Conservation (phyloP, 305 asterid genomes). For the Rubia tinctorum region DNA sequence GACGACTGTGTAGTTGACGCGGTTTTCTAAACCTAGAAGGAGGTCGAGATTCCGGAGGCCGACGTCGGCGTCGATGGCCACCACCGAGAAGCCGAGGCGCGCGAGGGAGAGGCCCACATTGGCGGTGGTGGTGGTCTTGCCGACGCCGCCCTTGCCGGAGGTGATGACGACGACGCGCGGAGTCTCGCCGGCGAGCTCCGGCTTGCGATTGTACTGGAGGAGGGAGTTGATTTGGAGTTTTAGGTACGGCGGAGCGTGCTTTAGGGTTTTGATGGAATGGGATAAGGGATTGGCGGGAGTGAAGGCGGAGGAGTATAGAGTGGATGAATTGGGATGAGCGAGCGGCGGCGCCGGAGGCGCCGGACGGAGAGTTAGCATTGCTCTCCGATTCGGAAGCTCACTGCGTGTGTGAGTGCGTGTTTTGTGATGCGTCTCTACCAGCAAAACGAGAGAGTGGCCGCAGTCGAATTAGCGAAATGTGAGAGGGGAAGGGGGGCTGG, state of each 20-base stretch:
- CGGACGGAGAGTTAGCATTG: constrained; percentile 52
- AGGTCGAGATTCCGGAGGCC: constrained; percentile 97
- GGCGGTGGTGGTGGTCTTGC: constrained; percentile 97
- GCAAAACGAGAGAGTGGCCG: too few species aligned
- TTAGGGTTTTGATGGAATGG: constrained; percentile 33
- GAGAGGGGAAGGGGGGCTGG: too few species aligned
- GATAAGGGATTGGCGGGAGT: constrained; percentile 23
- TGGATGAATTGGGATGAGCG: constrained; percentile 38
- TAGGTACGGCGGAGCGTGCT: constrained; percentile 10
- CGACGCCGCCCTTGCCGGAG: constrained; percentile 97
- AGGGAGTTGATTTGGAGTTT: constrained; percentile 40
- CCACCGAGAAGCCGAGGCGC: constrained; percentile 81
- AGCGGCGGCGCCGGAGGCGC: constrained; percentile 17
- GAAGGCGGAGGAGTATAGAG: constrained; percentile 32
- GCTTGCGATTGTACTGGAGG: constrained; percentile 96
- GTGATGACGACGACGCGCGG: constrained; percentile 69
- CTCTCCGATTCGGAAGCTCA: background rate
- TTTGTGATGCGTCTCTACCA: too few species aligned
- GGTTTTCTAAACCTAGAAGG: constrained; percentile 85
- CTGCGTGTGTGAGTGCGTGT: too few species aligned
- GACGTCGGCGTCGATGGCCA: constrained; percentile 95
- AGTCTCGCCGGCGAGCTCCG: constrained; percentile 86
- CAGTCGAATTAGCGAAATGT: too few species aligned
- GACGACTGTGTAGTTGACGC: constrained; percentile 94
- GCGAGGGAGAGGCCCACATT: constrained; percentile 91